A percentile compares a stretch with the other conserved stretches of the same genome.
Conservation (phyloP, 345 rosid species). For the Pugionium cornutum region DNA sequence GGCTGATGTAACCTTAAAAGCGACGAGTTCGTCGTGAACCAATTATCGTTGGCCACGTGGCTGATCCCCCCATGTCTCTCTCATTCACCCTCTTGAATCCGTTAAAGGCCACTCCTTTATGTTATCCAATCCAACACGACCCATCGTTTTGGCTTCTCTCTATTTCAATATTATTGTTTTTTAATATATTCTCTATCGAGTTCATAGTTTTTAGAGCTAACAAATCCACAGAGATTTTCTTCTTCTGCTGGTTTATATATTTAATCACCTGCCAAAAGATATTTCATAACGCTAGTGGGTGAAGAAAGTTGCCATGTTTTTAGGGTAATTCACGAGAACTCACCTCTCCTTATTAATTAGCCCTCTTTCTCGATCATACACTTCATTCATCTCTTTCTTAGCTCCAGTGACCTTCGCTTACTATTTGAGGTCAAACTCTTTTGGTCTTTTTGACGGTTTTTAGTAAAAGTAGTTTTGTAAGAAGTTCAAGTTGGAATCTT, state of each 20-base stretch:
- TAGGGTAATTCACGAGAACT: conserved; percentile 9
- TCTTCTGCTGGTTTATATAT: conserved; percentile 9
- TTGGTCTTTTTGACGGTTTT: not conserved
- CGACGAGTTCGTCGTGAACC: conserved; percentile 24
- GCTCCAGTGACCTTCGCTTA: conserved; percentile 15
- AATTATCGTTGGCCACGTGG: conserved; percentile 40
- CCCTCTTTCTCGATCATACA: conserved; percentile 15
- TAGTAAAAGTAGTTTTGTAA: too few relatives aligned
- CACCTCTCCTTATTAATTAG: conserved; percentile 7
- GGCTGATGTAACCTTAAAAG: conserved; percentile 32
- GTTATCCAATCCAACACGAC: conserved; percentile 16
- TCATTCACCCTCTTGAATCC: conserved; percentile 24
- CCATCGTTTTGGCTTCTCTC: conserved; percentile 41
- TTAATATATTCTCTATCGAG: conserved; percentile 25
- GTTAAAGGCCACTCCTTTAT: conserved; percentile 31
- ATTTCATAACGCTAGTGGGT: conserved; percentile 6
- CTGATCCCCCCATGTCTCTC: conserved; percentile 55
- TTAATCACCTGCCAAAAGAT: conserved; percentile 4
- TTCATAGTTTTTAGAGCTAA: conserved; percentile 34
- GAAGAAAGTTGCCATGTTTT: conserved; percentile 16
- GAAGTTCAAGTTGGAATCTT: conserved; percentile 14
- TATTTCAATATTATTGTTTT: not conserved
- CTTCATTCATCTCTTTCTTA: conserved; percentile 15
- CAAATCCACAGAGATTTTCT: conserved; percentile 27
- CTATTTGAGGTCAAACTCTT: conserved; percentile 2